These are phyloP conservation scores for Solanum rostratum DNA, from an alignment of 257 asterid species.

Conservation along the genomic window DNA sequence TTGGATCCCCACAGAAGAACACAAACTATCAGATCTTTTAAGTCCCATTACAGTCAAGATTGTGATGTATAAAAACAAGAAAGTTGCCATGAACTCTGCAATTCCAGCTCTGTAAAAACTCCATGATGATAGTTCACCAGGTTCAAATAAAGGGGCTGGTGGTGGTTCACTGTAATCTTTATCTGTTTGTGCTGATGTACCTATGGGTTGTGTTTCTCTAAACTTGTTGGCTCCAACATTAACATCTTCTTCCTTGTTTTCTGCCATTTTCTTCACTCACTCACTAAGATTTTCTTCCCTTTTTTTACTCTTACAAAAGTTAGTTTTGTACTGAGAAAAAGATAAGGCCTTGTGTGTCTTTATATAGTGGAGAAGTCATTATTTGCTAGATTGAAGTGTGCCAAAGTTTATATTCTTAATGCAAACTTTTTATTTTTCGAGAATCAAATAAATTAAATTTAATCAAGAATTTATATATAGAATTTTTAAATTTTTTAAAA, in stretches of 20 bases:
- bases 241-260: conserved; percentile 39
- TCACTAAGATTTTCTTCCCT: not conserved
- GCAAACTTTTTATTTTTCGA: too few species aligned
- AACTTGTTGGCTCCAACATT: conserved; percentile 39
- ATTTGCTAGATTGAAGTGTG: not conserved
- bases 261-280: conserved; percentile 19
- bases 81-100: conserved; percentile 43
- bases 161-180: conserved; percentile 45
- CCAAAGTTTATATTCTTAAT: too few species aligned
- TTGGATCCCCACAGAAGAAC: conserved; percentile 41
- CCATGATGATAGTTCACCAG: conserved; percentile 41
- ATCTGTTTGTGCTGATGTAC: conserved; percentile 39
- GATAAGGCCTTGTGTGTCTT: not conserved
- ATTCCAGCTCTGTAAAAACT: conserved; percentile 46
- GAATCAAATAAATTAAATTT: too few species aligned
- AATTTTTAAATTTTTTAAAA: too few species aligned
- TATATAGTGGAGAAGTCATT: not conserved
- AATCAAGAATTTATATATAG: too few species aligned
- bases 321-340: not conserved
- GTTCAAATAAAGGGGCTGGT: conserved; percentile 39
- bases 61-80: conserved; percentile 35
- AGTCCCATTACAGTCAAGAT: conserved; percentile 44
- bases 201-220: conserved; percentile 32
- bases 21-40: conserved; percentile 18
- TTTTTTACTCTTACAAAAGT: not conserved